Conservation (phyloP, 2,329 filamentous ascomycete species). For the Trematosphaeria pertusa region DNA sequence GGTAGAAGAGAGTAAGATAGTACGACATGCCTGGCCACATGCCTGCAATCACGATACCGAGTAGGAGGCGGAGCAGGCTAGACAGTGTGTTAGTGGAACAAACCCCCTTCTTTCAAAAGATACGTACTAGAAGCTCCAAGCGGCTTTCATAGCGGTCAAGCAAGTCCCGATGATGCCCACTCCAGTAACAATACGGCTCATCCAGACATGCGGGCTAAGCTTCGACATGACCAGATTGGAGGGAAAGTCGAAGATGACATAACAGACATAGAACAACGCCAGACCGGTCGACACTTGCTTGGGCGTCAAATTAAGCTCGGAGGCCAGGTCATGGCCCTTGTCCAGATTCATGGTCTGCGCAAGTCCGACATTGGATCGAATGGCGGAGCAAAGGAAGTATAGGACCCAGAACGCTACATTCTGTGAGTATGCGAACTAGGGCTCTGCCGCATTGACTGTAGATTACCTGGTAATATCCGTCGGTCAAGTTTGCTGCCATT, state of each 20-base stretch:
- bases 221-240: slow-evolving; percentile 89
- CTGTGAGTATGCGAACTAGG: slow-evolving; percentile 11
- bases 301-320: slow-evolving; percentile 70
- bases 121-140: slow-evolving; percentile 80
- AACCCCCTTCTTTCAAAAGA: neutral
- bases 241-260: slow-evolving; percentile 87
- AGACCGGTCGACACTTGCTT: slow-evolving; percentile 85
- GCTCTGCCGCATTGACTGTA: neutral
- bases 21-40: slow-evolving; percentile 98
- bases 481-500: slow-evolving; percentile 60
- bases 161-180: slow-evolving; percentile 85
- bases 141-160: slow-evolving; percentile 79
- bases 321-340: slow-evolving; percentile 75
- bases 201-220: slow-evolving; percentile 86
- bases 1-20: slow-evolving; percentile 91
- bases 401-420: slow-evolving; percentile 79
- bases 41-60: slow-evolving; percentile 87
- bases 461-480: slow-evolving; percentile 61
- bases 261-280: slow-evolving; percentile 90
- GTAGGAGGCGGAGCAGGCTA: slow-evolving; percentile 77
- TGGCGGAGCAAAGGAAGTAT: slow-evolving; percentile 91
- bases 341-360: slow-evolving; percentile 90
- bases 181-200: slow-evolving; percentile 87
- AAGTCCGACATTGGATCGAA: slow-evolving; percentile 88
- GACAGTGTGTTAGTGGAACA: neutral